Percentiles rank a stretch among this genome's conserved stretches.
These are phyloP conservation scores for Tuber indicum DNA, from an alignment of 495 filamentous ascomycete species.

Conservation along the genomic window DNA sequence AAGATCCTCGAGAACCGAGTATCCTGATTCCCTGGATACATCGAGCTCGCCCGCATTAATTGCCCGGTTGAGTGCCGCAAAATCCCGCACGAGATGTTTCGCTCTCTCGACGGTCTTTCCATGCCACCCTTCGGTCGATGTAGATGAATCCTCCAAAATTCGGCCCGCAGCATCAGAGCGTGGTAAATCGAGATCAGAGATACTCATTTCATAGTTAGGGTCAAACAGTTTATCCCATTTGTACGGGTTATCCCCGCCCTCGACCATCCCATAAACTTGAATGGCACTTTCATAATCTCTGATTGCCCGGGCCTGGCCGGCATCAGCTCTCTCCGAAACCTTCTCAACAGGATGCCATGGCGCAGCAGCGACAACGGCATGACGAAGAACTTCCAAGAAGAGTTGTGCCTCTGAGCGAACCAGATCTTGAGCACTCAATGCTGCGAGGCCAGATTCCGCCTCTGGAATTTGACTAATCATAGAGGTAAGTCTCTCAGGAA, in stretches of 20 bases:
- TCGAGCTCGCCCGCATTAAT: slow-evolving; percentile 12
- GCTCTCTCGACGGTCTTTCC: slow-evolving; percentile 22
- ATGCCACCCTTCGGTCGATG: slow-evolving; percentile 2
- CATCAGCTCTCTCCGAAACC: slow-evolving; percentile 6
- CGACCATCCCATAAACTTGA: slow-evolving; percentile 13
- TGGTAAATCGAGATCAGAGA: slow-evolving; percentile 23
- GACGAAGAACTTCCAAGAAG: slow-evolving; percentile 20
- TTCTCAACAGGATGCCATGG: slow-evolving; percentile 11
- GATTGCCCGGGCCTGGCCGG: slow-evolving; percentile 12
- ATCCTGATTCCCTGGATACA: slow-evolving; percentile 8
- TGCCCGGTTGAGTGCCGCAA: neutral
- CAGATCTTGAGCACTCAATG: neutral
- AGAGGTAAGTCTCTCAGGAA: slow-evolving; percentile 1
- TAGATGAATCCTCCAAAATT: slow-evolving; percentile 8
- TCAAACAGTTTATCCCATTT: slow-evolving; percentile 31
- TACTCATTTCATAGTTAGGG: slow-evolving; percentile 14
- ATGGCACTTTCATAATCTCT: slow-evolving; percentile 22
- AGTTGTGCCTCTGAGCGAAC: neutral
- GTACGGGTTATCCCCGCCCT: slow-evolving; percentile 11
- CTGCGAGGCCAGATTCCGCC: neutral
- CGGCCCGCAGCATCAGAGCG: neutral
- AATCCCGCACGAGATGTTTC: slow-evolving; percentile 15
- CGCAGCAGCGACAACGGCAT: slow-evolving; percentile 12
- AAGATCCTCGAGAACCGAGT: slow-evolving; percentile 17
- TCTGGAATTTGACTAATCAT: slow-evolving; percentile 10